Conservation (phyloP, 352 stramenopile species). For the Ophiocytium majus region DNA sequence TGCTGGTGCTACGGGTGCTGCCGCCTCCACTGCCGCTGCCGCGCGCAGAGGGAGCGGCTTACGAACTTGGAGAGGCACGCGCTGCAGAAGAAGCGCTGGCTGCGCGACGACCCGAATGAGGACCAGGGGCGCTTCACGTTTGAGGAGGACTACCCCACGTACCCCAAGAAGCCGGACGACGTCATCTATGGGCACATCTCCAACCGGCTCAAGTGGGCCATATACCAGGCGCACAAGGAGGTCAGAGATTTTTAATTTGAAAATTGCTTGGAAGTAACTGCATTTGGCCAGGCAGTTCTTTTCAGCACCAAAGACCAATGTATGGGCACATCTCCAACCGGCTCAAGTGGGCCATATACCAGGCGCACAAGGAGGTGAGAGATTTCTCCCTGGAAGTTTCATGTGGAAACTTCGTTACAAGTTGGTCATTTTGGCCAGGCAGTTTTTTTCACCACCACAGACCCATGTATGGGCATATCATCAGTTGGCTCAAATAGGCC, state of each 20-base stretch:
- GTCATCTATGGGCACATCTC: background rate
- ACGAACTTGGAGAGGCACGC: conserved; percentile 17
- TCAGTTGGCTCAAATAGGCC: background rate
- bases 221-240: conserved; percentile 23
- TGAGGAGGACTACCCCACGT: background rate
- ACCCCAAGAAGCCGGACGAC: background rate
- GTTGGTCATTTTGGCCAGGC: no score
- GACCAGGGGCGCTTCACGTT: background rate
- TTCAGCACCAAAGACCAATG: no score
- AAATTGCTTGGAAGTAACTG: no score
- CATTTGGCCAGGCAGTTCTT: no score
- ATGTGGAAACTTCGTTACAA: no score
- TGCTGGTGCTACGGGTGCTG: no score
- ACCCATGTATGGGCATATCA: conserved; percentile 5
- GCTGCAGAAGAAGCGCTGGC: background rate
- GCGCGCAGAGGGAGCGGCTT: conserved; percentile 2
- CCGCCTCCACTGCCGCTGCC: no score
- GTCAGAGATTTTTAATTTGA: no score
- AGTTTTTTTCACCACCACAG: no score
- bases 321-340: background rate
- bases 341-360: conserved; percentile 15
- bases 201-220: conserved; percentile 12
- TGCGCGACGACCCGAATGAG: conserved; percentile 17
- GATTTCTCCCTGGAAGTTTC: no score
- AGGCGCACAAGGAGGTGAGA: conserved; percentile 23